phyloP scores from a whole-genome alignment of 345 rosid species.

The Moricandia arvensis region DNA sequence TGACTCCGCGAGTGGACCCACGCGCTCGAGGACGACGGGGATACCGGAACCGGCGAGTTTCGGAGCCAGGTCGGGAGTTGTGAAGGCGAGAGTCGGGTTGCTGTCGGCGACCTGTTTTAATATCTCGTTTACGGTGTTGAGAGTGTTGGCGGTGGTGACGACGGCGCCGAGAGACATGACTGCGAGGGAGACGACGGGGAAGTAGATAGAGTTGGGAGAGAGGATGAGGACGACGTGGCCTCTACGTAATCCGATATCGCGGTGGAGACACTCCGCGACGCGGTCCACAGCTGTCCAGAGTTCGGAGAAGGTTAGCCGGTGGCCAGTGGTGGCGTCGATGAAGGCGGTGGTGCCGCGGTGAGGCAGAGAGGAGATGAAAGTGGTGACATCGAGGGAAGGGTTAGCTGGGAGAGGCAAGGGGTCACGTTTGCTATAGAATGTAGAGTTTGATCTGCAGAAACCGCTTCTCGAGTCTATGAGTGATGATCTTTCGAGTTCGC shows the following conservation, averaged over 20 bases:
- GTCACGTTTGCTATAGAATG: constrained; percentile 66
- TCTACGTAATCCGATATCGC: constrained; percentile 57
- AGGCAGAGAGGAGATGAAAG: constrained; percentile 72
- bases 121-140: constrained; percentile 73
- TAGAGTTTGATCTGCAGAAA: constrained; percentile 50
- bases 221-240: constrained; percentile 75
- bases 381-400: constrained; percentile 55
- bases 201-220: constrained; percentile 72
- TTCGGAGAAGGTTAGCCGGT: constrained; percentile 52
- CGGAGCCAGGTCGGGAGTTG: constrained; percentile 45
- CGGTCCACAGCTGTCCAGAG: constrained; percentile 73
- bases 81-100: constrained; percentile 60
- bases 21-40: constrained; percentile 48
- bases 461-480: constrained; percentile 48
- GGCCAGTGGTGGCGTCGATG: constrained; percentile 74
- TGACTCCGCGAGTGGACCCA: constrained; percentile 1
- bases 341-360: constrained; percentile 69
- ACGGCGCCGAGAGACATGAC: constrained; percentile 85
- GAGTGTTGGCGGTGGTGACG: constrained; percentile 81
- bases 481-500: background rate
- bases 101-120: constrained; percentile 64
- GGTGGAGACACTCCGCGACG: constrained; percentile 48
- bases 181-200: constrained; percentile 73
- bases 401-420: constrained; percentile 53
- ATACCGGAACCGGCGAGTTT: constrained; percentile 47